Percentiles rank a stretch among this genome's conserved stretches.
Evolutionary conservation across 108 stramenopile species (phyloP).

Genomic region (Pinguiococcus pyrenoidosus): DNA sequence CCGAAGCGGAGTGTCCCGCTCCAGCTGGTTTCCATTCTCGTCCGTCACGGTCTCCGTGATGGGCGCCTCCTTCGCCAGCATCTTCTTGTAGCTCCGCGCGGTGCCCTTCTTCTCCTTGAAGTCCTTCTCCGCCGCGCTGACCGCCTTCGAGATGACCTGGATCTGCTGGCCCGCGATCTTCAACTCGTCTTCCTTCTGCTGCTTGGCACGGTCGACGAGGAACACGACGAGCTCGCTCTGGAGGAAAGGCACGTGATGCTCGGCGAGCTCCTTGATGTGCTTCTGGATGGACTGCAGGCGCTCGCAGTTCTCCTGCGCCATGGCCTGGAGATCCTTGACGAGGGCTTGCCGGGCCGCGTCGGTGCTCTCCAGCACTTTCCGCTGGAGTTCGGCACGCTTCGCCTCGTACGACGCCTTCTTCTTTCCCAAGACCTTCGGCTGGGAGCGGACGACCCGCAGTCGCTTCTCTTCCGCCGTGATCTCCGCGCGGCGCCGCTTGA

Average conservation of each 20-base stretch:
- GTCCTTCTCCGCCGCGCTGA: conserved; percentile 22
- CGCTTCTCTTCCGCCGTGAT: too few species aligned
- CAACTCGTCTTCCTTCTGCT: conserved; percentile 19
- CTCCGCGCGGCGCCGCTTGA: too few species aligned
- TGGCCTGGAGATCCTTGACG: too few species aligned
- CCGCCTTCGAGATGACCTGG: conserved; percentile 15
- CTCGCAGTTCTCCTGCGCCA: too few species aligned
- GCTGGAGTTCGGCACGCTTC: too few species aligned
- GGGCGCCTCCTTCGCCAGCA: conserved; percentile 43
- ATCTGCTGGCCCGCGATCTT: conserved; percentile 26
- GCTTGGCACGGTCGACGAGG: conserved; percentile 22
- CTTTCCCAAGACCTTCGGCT: too few species aligned
- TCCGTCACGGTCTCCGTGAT: conserved; percentile 38
- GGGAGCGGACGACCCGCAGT: too few species aligned
- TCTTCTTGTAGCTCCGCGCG: conserved; percentile 35
- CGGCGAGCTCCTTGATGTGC: background rate
- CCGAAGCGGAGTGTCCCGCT: background rate
- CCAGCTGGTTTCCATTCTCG: conserved; percentile 25
- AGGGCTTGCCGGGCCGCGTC: too few species aligned
- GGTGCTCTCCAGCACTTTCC: too few species aligned
- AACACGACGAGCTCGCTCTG: conserved; percentile 30
- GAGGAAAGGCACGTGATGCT: background rate
- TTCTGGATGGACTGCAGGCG: conserved; percentile 44
- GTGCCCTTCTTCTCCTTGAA: conserved; percentile 25
- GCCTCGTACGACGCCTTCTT: too few species aligned